phyloP scores from a whole-genome alignment of 2,329 filamentous ascomycete genomes.

The Blumeria graminis region DNA sequence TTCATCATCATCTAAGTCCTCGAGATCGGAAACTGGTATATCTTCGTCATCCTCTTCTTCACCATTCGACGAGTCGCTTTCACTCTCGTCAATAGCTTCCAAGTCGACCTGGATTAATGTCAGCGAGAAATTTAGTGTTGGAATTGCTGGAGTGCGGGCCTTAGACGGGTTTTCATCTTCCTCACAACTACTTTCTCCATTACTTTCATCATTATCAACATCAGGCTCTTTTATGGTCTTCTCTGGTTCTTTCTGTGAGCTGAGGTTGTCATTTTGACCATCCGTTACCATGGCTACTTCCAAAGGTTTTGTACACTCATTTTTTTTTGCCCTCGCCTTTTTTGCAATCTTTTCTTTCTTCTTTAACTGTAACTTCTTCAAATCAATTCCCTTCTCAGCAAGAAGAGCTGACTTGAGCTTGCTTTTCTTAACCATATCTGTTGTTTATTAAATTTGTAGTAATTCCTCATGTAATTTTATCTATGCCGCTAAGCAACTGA shows the following conservation, averaged over 20 bases:
- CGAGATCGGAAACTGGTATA: constrained; percentile 71
- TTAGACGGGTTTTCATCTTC: constrained; percentile 9
- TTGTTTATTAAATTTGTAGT: not conserved
- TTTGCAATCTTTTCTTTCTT: constrained; percentile 18
- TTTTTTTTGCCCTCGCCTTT: constrained; percentile 23
- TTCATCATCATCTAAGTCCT: constrained; percentile 54
- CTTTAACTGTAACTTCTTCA: constrained; percentile 21
- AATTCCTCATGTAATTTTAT: too few relatives aligned
- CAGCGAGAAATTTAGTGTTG: constrained; percentile 2
- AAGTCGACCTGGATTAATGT: constrained; percentile 21
- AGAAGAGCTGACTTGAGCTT: constrained; percentile 29
- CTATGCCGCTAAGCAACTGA: too few relatives aligned
- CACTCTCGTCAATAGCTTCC: constrained; percentile 34
- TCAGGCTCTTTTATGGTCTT: constrained; percentile 3
- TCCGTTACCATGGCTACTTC: constrained; percentile 13
- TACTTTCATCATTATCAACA: constrained; percentile 14
- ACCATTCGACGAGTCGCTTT: constrained; percentile 29
- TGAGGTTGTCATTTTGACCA: too few relatives aligned
- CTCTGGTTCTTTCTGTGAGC: not conserved
- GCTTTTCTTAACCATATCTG: constrained; percentile 16
- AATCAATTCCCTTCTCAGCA: constrained; percentile 29
- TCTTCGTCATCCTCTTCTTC: constrained; percentile 52
- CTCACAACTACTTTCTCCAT: constrained; percentile 16
- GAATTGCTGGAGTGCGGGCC: not conserved
- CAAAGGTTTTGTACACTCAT: constrained; percentile 13